Percentiles rank a stretch among this genome's conserved stretches.
Evolutionary conservation across 2,329 filamentous ascomycete species (phyloP).

Genomic region (Triangularia verruculosa): DNA sequence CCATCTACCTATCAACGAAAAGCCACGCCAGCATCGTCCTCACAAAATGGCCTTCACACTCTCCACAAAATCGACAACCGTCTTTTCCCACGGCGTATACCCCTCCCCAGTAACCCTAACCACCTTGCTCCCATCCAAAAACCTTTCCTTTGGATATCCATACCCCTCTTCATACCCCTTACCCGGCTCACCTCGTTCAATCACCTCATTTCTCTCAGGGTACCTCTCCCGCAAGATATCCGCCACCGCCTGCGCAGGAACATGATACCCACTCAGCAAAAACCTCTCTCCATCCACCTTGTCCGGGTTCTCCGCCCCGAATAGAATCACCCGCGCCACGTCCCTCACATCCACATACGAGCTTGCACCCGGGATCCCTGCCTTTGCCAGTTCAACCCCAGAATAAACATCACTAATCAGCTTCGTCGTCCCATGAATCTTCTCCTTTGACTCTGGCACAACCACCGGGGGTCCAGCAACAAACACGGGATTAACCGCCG

Average conservation of each 20-base stretch:
- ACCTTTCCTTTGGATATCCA: constrained; percentile 2
- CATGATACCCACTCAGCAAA: constrained; percentile 34
- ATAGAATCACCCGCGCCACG: constrained; percentile 40
- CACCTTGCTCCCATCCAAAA: constrained; percentile 32
- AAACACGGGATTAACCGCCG: constrained; percentile 39
- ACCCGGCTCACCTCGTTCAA: constrained; percentile 38
- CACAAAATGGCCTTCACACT: constrained; percentile 8
- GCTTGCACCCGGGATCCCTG: constrained; percentile 24
- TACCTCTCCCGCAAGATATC: constrained; percentile 41
- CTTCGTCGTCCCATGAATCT: constrained; percentile 35
- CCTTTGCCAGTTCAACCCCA: constrained; percentile 22
- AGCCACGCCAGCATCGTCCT: neutral
- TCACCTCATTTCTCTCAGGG: constrained; percentile 35
- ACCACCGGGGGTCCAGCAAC: constrained; percentile 41
- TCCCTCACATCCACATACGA: constrained; percentile 44
- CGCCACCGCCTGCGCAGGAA: constrained; percentile 37
- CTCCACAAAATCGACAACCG: constrained; percentile 51
- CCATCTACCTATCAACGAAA: neutral
- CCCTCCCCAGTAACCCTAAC: constrained; percentile 30
- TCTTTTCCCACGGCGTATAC: constrained; percentile 35
- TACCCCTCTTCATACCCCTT: constrained; percentile 36
- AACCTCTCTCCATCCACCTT: constrained; percentile 41
- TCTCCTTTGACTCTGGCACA: constrained; percentile 26
- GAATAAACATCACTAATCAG: constrained; percentile 18
- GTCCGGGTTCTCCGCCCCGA: constrained; percentile 35